Percentiles rank a stretch among this genome's conserved stretches.
These are phyloP conservation scores for Aspergillus sparsus DNA, from an alignment of 495 filamentous ascomycete genomes.

Conservation along the genomic window DNA sequence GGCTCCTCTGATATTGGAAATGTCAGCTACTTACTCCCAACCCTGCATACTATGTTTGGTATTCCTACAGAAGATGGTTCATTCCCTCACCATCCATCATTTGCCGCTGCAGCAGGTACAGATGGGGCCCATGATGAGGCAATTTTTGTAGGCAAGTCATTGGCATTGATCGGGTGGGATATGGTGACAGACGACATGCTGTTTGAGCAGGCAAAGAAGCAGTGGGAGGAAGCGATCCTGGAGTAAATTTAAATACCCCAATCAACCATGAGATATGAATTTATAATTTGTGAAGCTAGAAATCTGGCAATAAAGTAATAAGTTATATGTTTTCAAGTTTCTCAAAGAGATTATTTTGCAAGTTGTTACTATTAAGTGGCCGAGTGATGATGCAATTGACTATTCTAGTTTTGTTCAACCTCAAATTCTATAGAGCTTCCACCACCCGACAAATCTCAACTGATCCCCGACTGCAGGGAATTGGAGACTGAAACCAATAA, in stretches of 20 bases:
- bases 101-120: conserved; percentile 58
- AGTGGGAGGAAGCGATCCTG: conserved; percentile 33
- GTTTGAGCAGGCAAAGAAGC: conserved; percentile 34
- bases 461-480: neutral
- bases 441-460: neutral
- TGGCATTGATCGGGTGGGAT: conserved; percentile 30
- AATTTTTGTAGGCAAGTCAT: conserved; percentile 26
- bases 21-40: conserved; percentile 65
- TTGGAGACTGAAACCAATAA: neutral
- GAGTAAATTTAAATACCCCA: neutral
- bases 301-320: neutral
- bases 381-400: conserved; percentile 7
- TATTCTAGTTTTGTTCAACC: neutral
- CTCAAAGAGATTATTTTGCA: too few relatives aligned
- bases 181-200: conserved; percentile 48
- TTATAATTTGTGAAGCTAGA: neutral
- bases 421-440: neutral
- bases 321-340: neutral
- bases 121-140: conserved; percentile 27
- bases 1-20: conserved; percentile 61
- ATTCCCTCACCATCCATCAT: conserved; percentile 62
- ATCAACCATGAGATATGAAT: neutral
- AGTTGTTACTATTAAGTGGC: neutral
- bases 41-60: conserved; percentile 58
- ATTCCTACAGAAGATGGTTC: conserved; percentile 49